Evolutionary conservation across 2,329 filamentous ascomycete genomes (phyloP), one percentile per base, ranked within the genome.

Genomic region (Alternaria viburni): DNA sequence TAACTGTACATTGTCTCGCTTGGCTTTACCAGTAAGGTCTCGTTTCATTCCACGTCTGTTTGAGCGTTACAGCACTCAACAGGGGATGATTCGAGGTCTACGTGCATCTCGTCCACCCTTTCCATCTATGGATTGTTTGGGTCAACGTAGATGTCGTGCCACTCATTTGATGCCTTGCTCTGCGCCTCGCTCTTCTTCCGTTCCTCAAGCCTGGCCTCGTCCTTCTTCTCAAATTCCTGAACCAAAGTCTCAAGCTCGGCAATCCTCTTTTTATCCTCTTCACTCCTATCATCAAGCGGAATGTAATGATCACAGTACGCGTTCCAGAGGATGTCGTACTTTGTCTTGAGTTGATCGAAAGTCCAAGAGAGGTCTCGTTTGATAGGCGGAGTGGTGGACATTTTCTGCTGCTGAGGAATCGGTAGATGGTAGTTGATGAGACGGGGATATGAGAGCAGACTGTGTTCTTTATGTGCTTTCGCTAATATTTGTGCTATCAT

Each of bases 271-370:
- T 41, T 10, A 41, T 41, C 8, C 36, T 41, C 36, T 41, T 41
- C 32, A 36, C 15, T 36, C 15, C 2, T 36, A n/a, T 36, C 32
- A 32, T n/a, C 32, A 9, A 36, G 32, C 1, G 13, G 32, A 7
- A 36, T 2, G 32, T 36, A 0, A 36, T 8, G 32, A 36, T n/a
- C 15, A 36, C 13, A 36, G 7, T 36, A 36, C 36, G 36, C 15
- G 15, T 41, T 41, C 15, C 36, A 17, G 36, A 41, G 36, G 36
- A 17, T 10, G 36, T 41, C 36, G 5, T 41, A 41, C 1, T 41
- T 11, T 5, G 0, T 11, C 4, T 5, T 11, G 15, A 41, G 9
- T 17, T 41, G 15, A 0, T 17, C n/a, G n/a, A 17, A 6, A 1
- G n/a, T 17, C 36, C 36, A 41, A 0, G 36, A 41, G 36, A 0